phyloP scores from a whole-genome alignment of 768 basidiomycete species.

The Russula griseocarnosa region DNA sequence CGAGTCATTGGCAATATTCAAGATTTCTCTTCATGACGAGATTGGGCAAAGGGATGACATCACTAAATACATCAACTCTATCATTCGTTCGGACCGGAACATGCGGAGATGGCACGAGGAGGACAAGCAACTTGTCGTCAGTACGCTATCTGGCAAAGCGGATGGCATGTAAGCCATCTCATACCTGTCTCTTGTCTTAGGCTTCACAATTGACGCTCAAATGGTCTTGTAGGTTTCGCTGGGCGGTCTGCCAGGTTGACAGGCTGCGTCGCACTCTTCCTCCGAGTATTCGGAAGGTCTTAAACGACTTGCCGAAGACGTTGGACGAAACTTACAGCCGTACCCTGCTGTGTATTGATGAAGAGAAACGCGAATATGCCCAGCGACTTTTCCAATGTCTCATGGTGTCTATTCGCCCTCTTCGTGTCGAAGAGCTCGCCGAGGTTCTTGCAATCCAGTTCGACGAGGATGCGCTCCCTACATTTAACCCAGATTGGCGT shows the following conservation, averaged over 20 bases:
- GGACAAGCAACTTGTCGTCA: conserved; percentile 1
- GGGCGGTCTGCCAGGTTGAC: conserved; percentile 2
- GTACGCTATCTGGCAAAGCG: conserved; percentile 3
- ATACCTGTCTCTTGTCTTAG: not conserved
- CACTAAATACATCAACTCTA: not conserved
- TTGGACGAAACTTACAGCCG: conserved; percentile 9
- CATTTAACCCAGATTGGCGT: conserved; percentile 1
- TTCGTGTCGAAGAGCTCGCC: conserved; percentile 8
- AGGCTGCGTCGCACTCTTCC: conserved; percentile 3
- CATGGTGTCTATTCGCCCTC: conserved; percentile 4
- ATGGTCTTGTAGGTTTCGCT: conserved; percentile 2
- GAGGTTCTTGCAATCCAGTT: conserved; percentile 20
- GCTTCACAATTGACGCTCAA: not conserved
- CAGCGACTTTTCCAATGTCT: conserved; percentile 9
- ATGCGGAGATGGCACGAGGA: not conserved
- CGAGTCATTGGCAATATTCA: not conserved
- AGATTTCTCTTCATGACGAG: not conserved
- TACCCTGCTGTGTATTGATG: not conserved
- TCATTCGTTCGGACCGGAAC: not conserved
- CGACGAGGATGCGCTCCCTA: not conserved
- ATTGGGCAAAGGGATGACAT: not conserved
- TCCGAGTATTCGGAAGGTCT: not conserved
- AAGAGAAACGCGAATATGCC: not conserved
- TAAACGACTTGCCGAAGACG: not conserved
- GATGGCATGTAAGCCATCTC: conserved; percentile 16